Conservation (phyloP, 768 basidiomycete species). For the Kwoniella bestiolae region DNA sequence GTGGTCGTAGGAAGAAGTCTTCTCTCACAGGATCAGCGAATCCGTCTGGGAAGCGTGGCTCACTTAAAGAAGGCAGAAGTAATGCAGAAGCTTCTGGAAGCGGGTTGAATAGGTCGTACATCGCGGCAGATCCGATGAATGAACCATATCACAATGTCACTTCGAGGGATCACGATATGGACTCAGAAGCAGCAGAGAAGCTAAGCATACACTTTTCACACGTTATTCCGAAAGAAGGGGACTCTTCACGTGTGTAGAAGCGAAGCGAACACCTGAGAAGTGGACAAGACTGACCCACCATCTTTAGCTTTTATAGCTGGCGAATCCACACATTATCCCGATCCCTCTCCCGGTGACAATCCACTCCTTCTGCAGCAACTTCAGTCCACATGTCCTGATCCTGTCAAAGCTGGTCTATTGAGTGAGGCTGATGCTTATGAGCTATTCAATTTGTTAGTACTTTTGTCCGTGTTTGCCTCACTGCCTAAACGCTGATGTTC, state of each 20-base stretch:
- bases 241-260: conserved; percentile 13
- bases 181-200: neutral
- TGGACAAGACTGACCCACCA: neutral
- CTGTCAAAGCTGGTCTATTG: conserved; percentile 16
- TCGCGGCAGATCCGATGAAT: neutral
- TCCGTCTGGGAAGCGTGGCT: neutral
- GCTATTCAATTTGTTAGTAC: conserved; percentile 22
- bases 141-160: neutral
- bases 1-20: conserved; percentile 16
- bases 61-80: neutral
- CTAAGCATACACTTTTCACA: conserved; percentile 20
- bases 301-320: neutral
- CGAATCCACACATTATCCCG: conserved; percentile 3
- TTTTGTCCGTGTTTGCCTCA: neutral
- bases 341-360: neutral
- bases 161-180: neutral
- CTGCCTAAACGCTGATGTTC: neutral
- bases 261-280: neutral
- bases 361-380: conserved; percentile 7
- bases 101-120: neutral
- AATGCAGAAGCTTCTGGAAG: neutral
- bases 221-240: conserved; percentile 20
- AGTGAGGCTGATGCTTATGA: conserved; percentile 9
- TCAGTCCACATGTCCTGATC: conserved; percentile 12
- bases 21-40: neutral